A percentile compares a stretch with the other conserved stretches of the same genome.
Evolutionary conservation across 2,329 filamentous ascomycete species (phyloP).

Genomic region (Didymella glomerata): DNA sequence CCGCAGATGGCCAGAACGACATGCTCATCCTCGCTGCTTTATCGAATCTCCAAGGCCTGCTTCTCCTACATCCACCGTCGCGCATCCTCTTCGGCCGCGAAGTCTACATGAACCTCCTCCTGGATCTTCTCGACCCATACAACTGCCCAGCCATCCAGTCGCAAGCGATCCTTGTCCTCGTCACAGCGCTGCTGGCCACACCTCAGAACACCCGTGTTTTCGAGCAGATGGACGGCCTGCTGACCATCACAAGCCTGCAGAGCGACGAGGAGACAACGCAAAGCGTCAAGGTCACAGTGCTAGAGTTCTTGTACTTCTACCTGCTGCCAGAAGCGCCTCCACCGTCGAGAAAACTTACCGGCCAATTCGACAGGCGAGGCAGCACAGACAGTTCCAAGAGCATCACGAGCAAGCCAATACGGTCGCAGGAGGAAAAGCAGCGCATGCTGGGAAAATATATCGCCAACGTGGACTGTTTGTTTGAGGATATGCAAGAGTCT

Average conservation of each 20-base stretch:
- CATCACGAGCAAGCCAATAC: constrained; percentile 52
- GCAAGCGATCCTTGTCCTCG: constrained; percentile 86
- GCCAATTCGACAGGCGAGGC: constrained; percentile 44
- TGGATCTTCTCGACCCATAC: constrained; percentile 88
- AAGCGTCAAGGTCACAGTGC: constrained; percentile 92
- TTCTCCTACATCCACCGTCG: constrained; percentile 89
- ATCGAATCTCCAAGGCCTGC: constrained; percentile 85
- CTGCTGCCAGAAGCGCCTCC: constrained; percentile 86
- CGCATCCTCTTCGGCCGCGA: constrained; percentile 86
- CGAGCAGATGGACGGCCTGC: constrained; percentile 87
- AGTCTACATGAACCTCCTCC: constrained; percentile 94
- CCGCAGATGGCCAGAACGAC: constrained; percentile 78
- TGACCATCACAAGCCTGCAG: constrained; percentile 92
- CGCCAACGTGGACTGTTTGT: constrained; percentile 80
- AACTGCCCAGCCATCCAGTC: constrained; percentile 94
- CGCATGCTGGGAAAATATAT: constrained; percentile 77
- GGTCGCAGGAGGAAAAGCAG: constrained; percentile 83
- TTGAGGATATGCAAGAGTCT: constrained; percentile 81
- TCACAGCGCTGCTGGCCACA: constrained; percentile 84
- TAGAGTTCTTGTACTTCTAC: constrained; percentile 98
- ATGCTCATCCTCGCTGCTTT: constrained; percentile 86
- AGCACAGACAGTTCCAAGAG: constrained; percentile 43
- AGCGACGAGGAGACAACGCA: constrained; percentile 84
- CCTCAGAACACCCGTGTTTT: constrained; percentile 91
- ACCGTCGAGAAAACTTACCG: constrained; percentile 47